Conservation (phyloP, 768 basidiomycete genomes). For the Agrocybe praecox region DNA sequence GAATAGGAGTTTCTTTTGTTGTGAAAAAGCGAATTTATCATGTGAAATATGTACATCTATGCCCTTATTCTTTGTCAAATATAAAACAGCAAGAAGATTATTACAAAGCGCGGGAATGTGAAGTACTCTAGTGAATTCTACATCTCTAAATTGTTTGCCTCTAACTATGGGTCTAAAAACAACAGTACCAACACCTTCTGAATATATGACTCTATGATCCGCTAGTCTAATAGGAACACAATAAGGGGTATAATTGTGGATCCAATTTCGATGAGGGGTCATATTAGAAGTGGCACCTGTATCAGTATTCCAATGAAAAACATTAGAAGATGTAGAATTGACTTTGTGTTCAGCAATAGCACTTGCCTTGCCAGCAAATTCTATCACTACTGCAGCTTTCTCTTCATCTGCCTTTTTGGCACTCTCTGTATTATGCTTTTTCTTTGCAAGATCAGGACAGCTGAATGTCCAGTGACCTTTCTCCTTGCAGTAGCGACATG, state of each 20-base stretch:
- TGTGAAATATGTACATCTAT: slow-evolving; percentile 8
- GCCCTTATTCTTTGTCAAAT: slow-evolving; percentile 5
- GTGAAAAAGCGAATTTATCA: no score
- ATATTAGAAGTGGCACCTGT: slow-evolving; percentile 2
- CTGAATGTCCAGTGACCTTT: no score
- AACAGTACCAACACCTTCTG: slow-evolving; percentile 5
- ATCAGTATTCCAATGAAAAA: background rate
- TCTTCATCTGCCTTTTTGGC: no score
- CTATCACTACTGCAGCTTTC: no score
- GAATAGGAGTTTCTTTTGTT: no score
- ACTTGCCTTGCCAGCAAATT: no score
- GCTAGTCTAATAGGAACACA: slow-evolving; percentile 4
- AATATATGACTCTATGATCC: slow-evolving; percentile 9
- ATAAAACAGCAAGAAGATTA: slow-evolving; percentile 9
- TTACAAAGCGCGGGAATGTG: slow-evolving; percentile 8
- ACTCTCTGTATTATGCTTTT: no score
- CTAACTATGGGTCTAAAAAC: background rate
- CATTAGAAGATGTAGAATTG: slow-evolving; percentile 4
- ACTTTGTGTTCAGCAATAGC: background rate
- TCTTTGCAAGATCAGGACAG: no score
- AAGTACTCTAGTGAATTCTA: slow-evolving; percentile 12
- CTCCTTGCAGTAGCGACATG: no score
- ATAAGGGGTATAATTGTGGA: slow-evolving; percentile 4
- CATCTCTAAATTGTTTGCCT: slow-evolving; percentile 1
- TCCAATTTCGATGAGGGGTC: slow-evolving; percentile 4